Evolutionary conservation across 176 grass and related monocot genomes (phyloP).

Genomic region (Coix lacrymajobi): DNA sequence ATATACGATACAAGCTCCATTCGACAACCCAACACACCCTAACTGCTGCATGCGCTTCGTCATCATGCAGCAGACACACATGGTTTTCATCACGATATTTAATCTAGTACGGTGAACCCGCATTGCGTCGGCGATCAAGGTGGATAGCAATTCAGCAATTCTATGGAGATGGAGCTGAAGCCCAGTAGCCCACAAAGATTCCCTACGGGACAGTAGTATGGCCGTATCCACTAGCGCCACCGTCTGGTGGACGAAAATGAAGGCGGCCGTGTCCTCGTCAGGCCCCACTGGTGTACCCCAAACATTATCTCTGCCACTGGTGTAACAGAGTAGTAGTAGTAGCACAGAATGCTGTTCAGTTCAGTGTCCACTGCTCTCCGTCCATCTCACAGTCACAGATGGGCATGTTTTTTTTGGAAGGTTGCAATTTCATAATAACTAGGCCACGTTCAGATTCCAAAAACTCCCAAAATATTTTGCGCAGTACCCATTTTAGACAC

Average conservation of each 20-base stretch:
- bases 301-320: background rate
- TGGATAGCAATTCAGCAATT: background rate
- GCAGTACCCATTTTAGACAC: no score
- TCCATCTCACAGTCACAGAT: no score
- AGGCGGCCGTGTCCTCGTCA: conserved; percentile 16
- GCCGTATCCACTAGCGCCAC: no score
- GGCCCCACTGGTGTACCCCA: background rate
- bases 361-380: background rate
- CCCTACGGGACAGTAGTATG: no score
- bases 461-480: no score
- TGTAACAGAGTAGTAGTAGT: background rate
- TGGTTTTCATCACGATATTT: background rate
- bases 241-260: background rate
- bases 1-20: no score
- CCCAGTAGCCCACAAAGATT: conserved; percentile 28
- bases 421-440: background rate
- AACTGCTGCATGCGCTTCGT: background rate
- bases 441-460: no score
- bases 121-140: background rate
- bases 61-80: background rate
- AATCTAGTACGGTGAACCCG: background rate
- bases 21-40: no score
- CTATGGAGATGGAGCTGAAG: background rate
- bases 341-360: fast-evolving
- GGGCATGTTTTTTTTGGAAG: background rate